Base-by-base conservation (phyloP, 1,284 basidiomycete genomes). In the Cutaneotrichosporon sp. region DNA sequence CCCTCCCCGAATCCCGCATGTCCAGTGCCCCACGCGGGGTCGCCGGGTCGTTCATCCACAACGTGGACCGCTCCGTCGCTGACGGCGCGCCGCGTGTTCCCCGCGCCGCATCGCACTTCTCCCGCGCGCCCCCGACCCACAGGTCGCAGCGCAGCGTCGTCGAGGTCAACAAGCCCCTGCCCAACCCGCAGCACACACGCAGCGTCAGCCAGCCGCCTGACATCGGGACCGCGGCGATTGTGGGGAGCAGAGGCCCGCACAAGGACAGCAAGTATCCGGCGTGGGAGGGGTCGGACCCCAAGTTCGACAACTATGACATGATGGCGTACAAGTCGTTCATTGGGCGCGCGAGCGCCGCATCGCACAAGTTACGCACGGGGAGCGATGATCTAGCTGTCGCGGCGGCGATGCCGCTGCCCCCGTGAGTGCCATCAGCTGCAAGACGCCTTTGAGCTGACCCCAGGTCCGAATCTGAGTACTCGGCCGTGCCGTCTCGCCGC, bases 211-310 rank as follows among this genome's bases (percentile, higher is more conserved):
- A 20, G 10, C 31, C 16, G 20, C 7, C 51, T 1, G 20, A 27
- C 25, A 27, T 29, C 47, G 4, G 22, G 14, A 42, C 13, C 6
- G 24, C 33, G 5, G 13, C 24, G 27, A 9, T 27, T 29, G 11
- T 25, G 46, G 38, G 38, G 7, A 14, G n/a, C 9, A 14, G 18
- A 42, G 38, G 38, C 18, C 31, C 10, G 4, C 36, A 54, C 43
- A 38, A 34, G 51, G 72, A 71, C 0, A 72, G 73, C 58, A 43
- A 72, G 49, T 77, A 77, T 60, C 75, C 75, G 13, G 59, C 43
- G 56, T 52, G 75, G 27, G 24, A 45, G 3, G 31, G 22, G 18
- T n/a, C 38, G 33, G 33, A 53, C 22, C 51, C 51, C 10, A 13
- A 6, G 14, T 50, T 50, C 27, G 47, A 50, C 47, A 25, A 25